Percentiles rank a stretch among this genome's conserved stretches.
Conservation (phyloP, 192 early-diverging fungal species). For the Phycomyces blakesleeanus region DNA sequence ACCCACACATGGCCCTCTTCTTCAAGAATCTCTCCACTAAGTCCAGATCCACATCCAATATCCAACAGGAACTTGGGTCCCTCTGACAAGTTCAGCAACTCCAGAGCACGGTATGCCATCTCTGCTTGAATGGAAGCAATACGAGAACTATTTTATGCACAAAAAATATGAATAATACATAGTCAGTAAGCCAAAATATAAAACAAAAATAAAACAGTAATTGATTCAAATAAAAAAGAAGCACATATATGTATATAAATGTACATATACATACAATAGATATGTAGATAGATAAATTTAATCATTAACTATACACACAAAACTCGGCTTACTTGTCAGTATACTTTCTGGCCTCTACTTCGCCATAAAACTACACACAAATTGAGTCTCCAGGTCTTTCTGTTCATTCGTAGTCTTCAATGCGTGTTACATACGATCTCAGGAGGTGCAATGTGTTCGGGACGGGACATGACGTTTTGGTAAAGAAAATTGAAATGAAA, state of each 20-base stretch:
- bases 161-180: too few relatives aligned
- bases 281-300: too few relatives aligned
- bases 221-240: not conserved
- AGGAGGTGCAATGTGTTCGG: slow-evolving; percentile 94
- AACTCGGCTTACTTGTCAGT: slow-evolving; percentile 68
- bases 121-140: slow-evolving; percentile 92
- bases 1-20: slow-evolving; percentile 97
- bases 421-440: slow-evolving; percentile 69
- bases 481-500: slow-evolving; percentile 12
- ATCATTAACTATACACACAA: not conserved
- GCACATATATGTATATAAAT: too few relatives aligned
- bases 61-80: slow-evolving; percentile 82
- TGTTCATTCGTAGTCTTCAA: too few relatives aligned
- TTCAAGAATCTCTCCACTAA: slow-evolving; percentile 91
- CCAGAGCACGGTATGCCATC: slow-evolving; percentile 88
- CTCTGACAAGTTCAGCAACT: slow-evolving; percentile 80
- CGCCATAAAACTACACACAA: slow-evolving; percentile 81
- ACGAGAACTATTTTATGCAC: too few relatives aligned
- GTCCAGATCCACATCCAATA: slow-evolving; percentile 96
- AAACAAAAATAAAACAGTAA: too few relatives aligned
- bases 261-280: too few relatives aligned
- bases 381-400: not conserved
- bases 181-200: too few relatives aligned
- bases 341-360: slow-evolving; percentile 91
- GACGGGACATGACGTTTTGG: slow-evolving; percentile 73